Evolutionary conservation across 176 grass and related monocot species (phyloP), one percentile per base, ranked within the genome.

Genomic region (Pharus latifolius): DNA sequence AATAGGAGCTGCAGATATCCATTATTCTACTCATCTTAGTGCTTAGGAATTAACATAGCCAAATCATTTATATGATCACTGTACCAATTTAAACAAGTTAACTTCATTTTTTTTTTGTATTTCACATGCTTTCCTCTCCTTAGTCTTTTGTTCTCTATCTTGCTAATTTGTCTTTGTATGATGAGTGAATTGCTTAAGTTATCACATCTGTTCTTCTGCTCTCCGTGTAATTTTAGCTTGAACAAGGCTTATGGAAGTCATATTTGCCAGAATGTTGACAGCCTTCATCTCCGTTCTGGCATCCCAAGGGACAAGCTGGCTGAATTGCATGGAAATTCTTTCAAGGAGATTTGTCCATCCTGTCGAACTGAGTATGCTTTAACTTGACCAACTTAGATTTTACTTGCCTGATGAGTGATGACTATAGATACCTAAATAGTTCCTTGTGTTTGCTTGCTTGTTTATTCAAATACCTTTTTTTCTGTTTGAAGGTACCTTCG

Each of bases 271-370:
- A 97, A 97, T 75, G 86, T 97, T 46, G 94, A 97, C 72, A 92
- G 89, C 71, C 75, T 97, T 83, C 94, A 97, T 90, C 81, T 97
- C 16, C 89, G 94, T 58, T 97, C 89, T 54, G 94, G 94, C 56
- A 80, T 92, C 60, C 89, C 94, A 50, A 92, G 94, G 66, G 83
- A 85, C 70, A 97, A 90, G 71, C 75, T 97, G 54, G 45, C 89
- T 63, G 94, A 97, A 72, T 72, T 92, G 75, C 89, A 97, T 87
- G 94, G 89, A 33, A 97, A 97, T 87, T 92, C 94, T 60, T 92
- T 97, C 52, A 92, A 82, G 78, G 94, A 97, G 77, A 57, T 90
- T 63, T 97, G 94, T 78, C 82, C 94, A 69, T 75, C 65, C 67
- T 97, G 94, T 88, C 88, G 80, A 80, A 85, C 54, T 31, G 94